Evolutionary conservation across 192 early-diverging fungal genomes (phyloP), one percentile per base, ranked within the genome.

Genomic region (Backusella sp.): DNA sequence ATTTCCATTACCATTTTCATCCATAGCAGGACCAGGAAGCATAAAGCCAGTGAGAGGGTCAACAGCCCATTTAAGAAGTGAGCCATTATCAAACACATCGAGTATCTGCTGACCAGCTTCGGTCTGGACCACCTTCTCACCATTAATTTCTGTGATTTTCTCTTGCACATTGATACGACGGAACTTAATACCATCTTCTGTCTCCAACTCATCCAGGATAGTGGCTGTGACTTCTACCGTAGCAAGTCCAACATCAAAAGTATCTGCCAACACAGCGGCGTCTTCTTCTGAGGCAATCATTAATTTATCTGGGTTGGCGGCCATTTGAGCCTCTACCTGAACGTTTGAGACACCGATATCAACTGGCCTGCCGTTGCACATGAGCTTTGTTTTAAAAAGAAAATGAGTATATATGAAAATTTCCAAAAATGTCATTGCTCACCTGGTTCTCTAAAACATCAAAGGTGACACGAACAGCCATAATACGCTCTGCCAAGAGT

Each of bases 401-500:
- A 56, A 56, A 69, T 74, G 15, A 32, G 53, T 73, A 49, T 21
- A 34, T 42, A 37, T 19, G 52, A 49, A 35, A 69, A 35, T 11
- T 36, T 32, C 11, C 21, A 21, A 32, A 37, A 46, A 11, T 74
- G 26, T 39, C 15, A 21, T 19, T 30, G 26, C 36, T 82, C 83
- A 87, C 85, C 85, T 86, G 80, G 30, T 87, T 78, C 32, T 88
- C 78, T 39, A 83, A 65, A 26, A 90, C 79, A 73, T 88, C 88
- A 83, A 90, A 90, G 39, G 82, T 79, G n/a, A 90, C 82, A 39
- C 84, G 81, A n/a, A 90, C 87, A 42, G 87, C 79, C 84, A 85
- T 84, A 70, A 88, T 37, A 53, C 87, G 81, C 76, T 90, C 88
- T 19, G 87, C 88, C 32, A 90, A 77, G 65, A 88, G 79, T 62